Percentiles rank a stretch among this genome's conserved stretches.
These are phyloP conservation scores for Inosperma sp. DNA, from an alignment of 768 basidiomycete genomes.

Conservation along the genomic window DNA sequence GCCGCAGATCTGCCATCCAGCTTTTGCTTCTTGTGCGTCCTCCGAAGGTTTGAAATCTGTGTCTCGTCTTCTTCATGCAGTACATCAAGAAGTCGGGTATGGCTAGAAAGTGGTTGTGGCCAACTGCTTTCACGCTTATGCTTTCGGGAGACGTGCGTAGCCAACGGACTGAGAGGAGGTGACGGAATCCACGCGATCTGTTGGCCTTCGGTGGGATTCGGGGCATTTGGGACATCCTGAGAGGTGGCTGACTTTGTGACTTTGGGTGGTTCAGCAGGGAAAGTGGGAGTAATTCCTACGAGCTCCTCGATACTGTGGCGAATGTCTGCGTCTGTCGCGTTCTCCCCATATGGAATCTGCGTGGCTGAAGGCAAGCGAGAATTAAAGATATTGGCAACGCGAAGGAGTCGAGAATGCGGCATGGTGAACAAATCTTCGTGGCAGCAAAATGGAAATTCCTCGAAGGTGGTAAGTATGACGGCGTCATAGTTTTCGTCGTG, in stretches of 20 bases:
- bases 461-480: conserved; percentile 59
- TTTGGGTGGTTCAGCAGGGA: conserved; percentile 29
- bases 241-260: conserved; percentile 9
- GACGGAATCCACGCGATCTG: conserved; percentile 19
- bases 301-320: conserved; percentile 53
- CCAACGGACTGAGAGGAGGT: conserved; percentile 37
- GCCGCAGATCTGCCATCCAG: background rate
- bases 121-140: too few species aligned
- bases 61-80: conserved; percentile 26
- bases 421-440: conserved; percentile 69
- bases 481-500: conserved; percentile 50
- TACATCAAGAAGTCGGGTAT: conserved; percentile 19
- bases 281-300: conserved; percentile 59
- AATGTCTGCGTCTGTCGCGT: conserved; percentile 37
- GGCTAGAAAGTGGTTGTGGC: conserved; percentile 23
- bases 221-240: background rate
- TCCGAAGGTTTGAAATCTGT: conserved; percentile 13
- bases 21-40: conserved; percentile 23
- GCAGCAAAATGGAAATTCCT: conserved; percentile 61
- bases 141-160: conserved; percentile 23
- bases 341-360: conserved; percentile 40
- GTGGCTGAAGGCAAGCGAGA: conserved; percentile 47
- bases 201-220: conserved; percentile 7
- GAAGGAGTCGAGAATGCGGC: conserved; percentile 48
- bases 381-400: conserved; percentile 53